These are phyloP conservation scores for Populus hybrid DNA, from an alignment of 441 rosid species.

Conservation along the genomic window DNA sequence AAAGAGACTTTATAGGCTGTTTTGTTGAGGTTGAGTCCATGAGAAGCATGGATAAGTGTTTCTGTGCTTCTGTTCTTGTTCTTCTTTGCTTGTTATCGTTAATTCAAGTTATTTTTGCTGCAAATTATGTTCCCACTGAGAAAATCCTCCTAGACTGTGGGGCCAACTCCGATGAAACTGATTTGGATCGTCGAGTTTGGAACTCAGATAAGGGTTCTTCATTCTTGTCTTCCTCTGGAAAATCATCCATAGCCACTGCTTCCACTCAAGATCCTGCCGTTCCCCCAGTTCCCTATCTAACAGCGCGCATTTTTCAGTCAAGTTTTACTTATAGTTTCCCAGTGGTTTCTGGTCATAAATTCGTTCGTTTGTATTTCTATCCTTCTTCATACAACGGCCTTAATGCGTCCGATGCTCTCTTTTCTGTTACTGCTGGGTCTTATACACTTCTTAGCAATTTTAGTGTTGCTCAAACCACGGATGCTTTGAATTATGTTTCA, in stretches of 20 bases:
- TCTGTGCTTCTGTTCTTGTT: constrained; percentile 22
- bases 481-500: constrained; percentile 59
- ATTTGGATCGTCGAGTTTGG: constrained; percentile 65
- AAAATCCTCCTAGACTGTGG: constrained; percentile 73
- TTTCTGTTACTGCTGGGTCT: constrained; percentile 58
- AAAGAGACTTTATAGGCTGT: background rate
- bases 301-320: constrained; percentile 68
- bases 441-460: constrained; percentile 77
- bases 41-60: constrained; percentile 29
- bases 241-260: constrained; percentile 48
- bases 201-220: constrained; percentile 62
- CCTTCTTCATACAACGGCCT: constrained; percentile 51
- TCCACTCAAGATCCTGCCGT: constrained; percentile 57
- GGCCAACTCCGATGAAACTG: constrained; percentile 38
- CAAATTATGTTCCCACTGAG: constrained; percentile 56
- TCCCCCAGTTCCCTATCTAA: constrained; percentile 60
- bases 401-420: constrained; percentile 56
- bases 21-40: constrained; percentile 20
- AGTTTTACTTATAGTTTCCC: constrained; percentile 72
- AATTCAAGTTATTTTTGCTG: constrained; percentile 36
- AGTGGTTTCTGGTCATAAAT: constrained; percentile 66
- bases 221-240: constrained; percentile 40
- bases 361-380: constrained; percentile 77
- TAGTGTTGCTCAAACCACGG: constrained; percentile 67
- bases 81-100: constrained; percentile 31